Conservation (phyloP, 202 grass and related monocot species). For the Alloteropsis angusta region DNA sequence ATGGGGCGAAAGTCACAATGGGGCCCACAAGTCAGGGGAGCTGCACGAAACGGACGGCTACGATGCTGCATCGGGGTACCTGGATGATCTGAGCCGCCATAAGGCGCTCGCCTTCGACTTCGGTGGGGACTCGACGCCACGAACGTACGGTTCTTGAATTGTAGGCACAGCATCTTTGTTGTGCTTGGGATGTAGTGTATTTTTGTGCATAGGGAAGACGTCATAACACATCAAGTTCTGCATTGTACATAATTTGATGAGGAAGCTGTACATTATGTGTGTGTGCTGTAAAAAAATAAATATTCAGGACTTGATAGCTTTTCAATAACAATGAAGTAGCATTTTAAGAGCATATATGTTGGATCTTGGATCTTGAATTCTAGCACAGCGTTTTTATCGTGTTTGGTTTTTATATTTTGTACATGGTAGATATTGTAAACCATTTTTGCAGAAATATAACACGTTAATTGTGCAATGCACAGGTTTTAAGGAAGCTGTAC, state of each 20-base stretch:
- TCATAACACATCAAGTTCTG: neutral
- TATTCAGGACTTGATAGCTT: too few relatives aligned
- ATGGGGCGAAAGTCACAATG: neutral
- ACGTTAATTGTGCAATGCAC: too few relatives aligned
- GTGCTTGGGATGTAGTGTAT: neutral
- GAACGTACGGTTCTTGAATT: neutral
- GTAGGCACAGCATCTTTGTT: neutral
- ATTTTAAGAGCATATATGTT: too few relatives aligned
- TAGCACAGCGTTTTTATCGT: too few relatives aligned
- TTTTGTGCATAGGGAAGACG: neutral
- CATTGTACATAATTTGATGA: neutral
- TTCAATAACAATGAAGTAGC: too few relatives aligned
- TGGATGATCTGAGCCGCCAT: slow-evolving; percentile 42
- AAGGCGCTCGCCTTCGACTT: slow-evolving; percentile 54
- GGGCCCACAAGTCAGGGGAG: slow-evolving; percentile 12
- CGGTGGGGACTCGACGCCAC: neutral
- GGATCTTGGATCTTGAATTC: too few relatives aligned
- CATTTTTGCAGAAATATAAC: too few relatives aligned
- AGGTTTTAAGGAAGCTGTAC: neutral
- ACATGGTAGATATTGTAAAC: too few relatives aligned
- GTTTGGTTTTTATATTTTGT: too few relatives aligned
- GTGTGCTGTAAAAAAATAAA: neutral
- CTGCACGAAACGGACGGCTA: slow-evolving; percentile 30
- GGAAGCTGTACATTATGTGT: neutral
- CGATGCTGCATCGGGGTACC: slow-evolving; percentile 6